Evolutionary conservation across 1,284 basidiomycete genomes (phyloP), one percentile per base, ranked within the genome.

Genomic region (Ustilago xerochloae): DNA sequence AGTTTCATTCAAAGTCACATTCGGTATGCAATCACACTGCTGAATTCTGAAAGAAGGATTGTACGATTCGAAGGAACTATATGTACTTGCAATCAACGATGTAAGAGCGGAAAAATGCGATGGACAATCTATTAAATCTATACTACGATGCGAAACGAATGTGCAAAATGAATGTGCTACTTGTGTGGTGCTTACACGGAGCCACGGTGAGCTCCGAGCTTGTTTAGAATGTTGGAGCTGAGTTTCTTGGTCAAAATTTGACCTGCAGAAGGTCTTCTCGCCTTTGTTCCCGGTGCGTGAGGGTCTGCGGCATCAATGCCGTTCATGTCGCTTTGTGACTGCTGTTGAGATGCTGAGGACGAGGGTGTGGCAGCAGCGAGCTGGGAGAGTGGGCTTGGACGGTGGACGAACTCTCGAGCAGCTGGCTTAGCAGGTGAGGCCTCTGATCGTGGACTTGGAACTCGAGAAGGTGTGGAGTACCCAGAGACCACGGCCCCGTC

Each of bases 371-470:
- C 46, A 20, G 63, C 45, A 3, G 56, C 50, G 7, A 67, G 61
- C 35, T 73, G 70, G 4, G 70, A 73, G 30, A 73, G 64, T 6
- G 70, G 70, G 50, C 64, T 67, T 8, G 57, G 70, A 2, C 61
- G 64, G 10, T 51, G 60, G 0, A 67, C 53, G 13, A 73, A 73
- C 26, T 73, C 63, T 38, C 51, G 55, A 2, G 52, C 56, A 13
- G 52, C 51, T 33, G 66, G 61, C 12, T 46, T 69, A 30, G 52
- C 46, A 4, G 55, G 55, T 3, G 50, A 26, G n/a, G 39, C 20
- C 12, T 69, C 66, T 6, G 41, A 8, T 22, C 43, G 66, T 8
- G 66, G 66, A 38, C 66, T 69, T 0, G 60, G 48, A 9, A 63
- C 56, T 7, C 47, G 51, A 7, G 61, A 46, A 15, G 66, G 61